These are phyloP conservation scores for Byssothecium circinans DNA, from an alignment of 2,329 filamentous ascomycete species.

Conservation along the genomic window DNA sequence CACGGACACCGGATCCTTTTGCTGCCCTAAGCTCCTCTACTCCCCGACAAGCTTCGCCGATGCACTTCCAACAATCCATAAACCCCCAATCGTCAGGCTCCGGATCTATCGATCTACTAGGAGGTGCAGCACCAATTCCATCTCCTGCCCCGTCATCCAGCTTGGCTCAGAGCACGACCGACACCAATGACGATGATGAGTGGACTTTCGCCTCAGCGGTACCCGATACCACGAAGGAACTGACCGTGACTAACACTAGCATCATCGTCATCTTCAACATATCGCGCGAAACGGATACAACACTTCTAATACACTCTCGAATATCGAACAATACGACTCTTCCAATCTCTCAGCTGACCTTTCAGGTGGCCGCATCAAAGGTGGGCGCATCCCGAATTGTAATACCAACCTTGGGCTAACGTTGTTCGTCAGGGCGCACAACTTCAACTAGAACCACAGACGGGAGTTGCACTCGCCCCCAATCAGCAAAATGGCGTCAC, in stretches of 20 bases:
- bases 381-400: constrained; percentile 49
- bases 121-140: constrained; percentile 30
- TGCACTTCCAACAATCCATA: constrained; percentile 51
- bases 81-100: constrained; percentile 39
- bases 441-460: constrained; percentile 81
- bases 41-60: constrained; percentile 54
- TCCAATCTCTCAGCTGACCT: constrained; percentile 77
- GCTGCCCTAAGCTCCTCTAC: constrained; percentile 57
- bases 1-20: constrained; percentile 60
- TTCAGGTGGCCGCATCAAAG: constrained; percentile 92
- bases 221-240: constrained; percentile 68
- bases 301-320: constrained; percentile 71
- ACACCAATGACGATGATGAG: constrained; percentile 90
- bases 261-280: constrained; percentile 76
- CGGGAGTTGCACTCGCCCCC: constrained; percentile 72
- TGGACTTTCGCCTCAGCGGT: constrained; percentile 92
- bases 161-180: constrained; percentile 27
- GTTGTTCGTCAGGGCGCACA: constrained; percentile 66
- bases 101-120: constrained; percentile 39
- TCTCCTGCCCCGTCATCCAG: constrained; percentile 27
- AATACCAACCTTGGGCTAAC: not conserved
- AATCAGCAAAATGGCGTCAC: constrained; percentile 74
- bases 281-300: constrained; percentile 57
- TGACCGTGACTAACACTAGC: constrained; percentile 68
- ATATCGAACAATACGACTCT: constrained; percentile 80